These are phyloP conservation scores for Bryoglossum gracile DNA, from an alignment of 495 filamentous ascomycete genomes.

Conservation along the genomic window DNA sequence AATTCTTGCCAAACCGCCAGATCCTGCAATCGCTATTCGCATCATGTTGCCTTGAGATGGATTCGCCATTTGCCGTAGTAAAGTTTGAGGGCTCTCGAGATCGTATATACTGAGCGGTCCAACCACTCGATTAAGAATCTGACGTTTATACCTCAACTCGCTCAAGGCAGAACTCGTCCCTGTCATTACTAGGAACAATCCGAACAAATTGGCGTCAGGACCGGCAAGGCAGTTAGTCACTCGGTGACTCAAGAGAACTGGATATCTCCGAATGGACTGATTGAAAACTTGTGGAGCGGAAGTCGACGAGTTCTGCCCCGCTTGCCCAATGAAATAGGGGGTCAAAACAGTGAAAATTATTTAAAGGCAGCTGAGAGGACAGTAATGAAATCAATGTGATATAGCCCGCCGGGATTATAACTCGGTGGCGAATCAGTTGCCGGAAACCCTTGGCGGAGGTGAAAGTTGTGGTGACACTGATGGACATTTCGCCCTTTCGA, in stretches of 20 bases:
- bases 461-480: slow-evolving; percentile 7
- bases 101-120: no score
- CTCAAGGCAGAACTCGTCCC: slow-evolving; percentile 4
- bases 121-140: no score
- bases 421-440: slow-evolving; percentile 19
- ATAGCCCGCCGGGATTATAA: slow-evolving; percentile 11
- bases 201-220: slow-evolving; percentile 6
- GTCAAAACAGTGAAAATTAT: no score
- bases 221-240: slow-evolving; percentile 17
- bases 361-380: slow-evolving; percentile 14
- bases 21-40: slow-evolving; percentile 68
- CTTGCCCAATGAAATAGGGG: no score
- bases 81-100: no score
- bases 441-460: slow-evolving; percentile 9
- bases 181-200: slow-evolving; percentile 1
- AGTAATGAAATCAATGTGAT: slow-evolving; percentile 7
- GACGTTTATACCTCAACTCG: not conserved
- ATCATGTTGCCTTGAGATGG: slow-evolving; percentile 41
- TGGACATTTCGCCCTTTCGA: not conserved
- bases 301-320: no score
- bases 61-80: not conserved
- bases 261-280: slow-evolving; percentile 8
- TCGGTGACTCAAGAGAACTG: slow-evolving; percentile 11
- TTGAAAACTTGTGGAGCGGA: no score
- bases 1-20: slow-evolving; percentile 57